Base-by-base conservation (phyloP, 495 filamentous ascomycete genomes). In the Clohesyomyces aquaticus region DNA sequence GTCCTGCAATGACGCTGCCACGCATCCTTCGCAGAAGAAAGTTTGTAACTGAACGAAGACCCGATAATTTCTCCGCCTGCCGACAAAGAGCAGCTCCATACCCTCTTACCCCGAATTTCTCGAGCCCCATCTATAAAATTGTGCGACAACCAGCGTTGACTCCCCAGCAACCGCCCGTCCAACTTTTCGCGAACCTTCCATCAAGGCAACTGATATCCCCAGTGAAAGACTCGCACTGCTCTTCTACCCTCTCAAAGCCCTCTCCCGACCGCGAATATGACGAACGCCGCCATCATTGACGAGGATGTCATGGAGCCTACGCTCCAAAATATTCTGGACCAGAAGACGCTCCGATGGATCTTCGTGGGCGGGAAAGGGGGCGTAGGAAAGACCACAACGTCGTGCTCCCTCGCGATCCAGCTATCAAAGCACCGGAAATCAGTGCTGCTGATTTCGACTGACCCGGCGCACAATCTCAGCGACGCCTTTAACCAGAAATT, bases 401-500 rank as follows among this genome's bases (percentile, higher is more conserved):
- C 93, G 1, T 99, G 95, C 79, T 95, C 91, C 42, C 87, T 99
- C 50, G 94, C 94, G 55, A 98, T 98, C 72, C 94, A 99, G 76
- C 88, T 99, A n/a, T 90, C 94, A 71, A 93, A 90, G 78, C 91
- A 90, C 59, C 91, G 95, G 78, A 90, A 91, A 75, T 95, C 90
- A 47, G 95, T 99, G 47, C 83, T 99, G 43, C 87, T 99, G 67
- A 98, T 99, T 78, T 97, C 93, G 25, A 99, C 94, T 69, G 94
- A 99, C 75, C 94, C 94, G 60, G 94, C 94, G 52, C 94, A 99
- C 83, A 99, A 99, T 77, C 83, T 99, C 55, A 94, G 90, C 74
- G 94, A 99, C 80, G 94, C 94, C 55, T 98, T 99, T 74, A 90
- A 89, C 68, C 93, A 98, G 79, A 98, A 99, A 77, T 99, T 99